Base-by-base conservation (phyloP, 2,329 filamentous ascomycete species). In the Sporothrix euskadiensis region DNA sequence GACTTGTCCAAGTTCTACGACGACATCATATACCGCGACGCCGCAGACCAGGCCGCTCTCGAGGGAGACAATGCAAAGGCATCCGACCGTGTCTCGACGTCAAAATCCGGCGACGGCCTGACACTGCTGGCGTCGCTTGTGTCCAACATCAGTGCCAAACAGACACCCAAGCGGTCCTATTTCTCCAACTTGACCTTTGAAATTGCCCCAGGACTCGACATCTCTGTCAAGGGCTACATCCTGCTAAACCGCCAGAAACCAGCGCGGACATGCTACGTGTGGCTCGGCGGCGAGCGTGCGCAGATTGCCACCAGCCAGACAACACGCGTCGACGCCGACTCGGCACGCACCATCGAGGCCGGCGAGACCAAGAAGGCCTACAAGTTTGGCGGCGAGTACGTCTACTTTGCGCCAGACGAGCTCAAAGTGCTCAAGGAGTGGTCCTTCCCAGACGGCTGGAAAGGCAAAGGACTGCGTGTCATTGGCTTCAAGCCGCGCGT, bases 151-250 rank as follows among this genome's bases (percentile, higher is more conserved):
- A 97, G 94, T 77, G 97, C 94, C 0, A 96, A 94, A 80, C 92
- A 97, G 76, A 91, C 93, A 0, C 90, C 94, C 1, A 94, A 96
- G 75, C 88, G 96, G 74, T 89, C 95, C 0, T 85, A 97, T 2
- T 98, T 99, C 81, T 93, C 92, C 2, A 93, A 92, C 70, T 84
- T 98, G n/a, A 89, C 93, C 0, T 88, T 99, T 73, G 94, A 98
- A 80, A 88, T 99, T 71, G 94, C 92, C 0, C 94, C 95, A 0
- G 90, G 90, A 0, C 84, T 99, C 32, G 90, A 87, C 59, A 97
- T 99, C 71, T 94, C 94, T 0, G 91, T 99, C 54, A 98, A 97
- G 78, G 96, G 96, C 6, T 99, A 95, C 83, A 93, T 97, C 69
- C 83, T 98, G 14, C 87, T 98, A 72, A 95, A 97, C 78, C 89